Conservation (phyloP, 106 monocot genomes). For the Alisma plantagoaquatica region DNA sequence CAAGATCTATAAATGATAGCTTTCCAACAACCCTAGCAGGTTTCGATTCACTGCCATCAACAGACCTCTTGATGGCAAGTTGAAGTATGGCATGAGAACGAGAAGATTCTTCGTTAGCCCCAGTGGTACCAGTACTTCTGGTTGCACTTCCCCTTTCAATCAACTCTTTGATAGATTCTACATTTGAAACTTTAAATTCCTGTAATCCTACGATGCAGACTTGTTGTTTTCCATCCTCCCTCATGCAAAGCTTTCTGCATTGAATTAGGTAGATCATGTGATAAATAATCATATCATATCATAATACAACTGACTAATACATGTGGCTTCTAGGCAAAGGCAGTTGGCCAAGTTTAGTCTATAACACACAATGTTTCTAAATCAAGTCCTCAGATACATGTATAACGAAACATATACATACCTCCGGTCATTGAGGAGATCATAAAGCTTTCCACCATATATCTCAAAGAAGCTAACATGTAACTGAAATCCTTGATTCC, state of each 20-base stretch:
- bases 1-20: slow-evolving; percentile 93
- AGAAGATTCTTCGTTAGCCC: slow-evolving; percentile 99
- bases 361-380: no score
- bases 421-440: slow-evolving; percentile 91
- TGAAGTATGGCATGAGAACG: slow-evolving; percentile 98
- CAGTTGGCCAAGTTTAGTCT: no score
- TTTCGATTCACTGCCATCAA: slow-evolving; percentile 65
- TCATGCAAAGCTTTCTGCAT: slow-evolving; percentile 95
- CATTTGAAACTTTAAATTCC: slow-evolving; percentile 66
- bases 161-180: slow-evolving; percentile 72
- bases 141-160: slow-evolving; percentile 96
- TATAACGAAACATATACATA: slow-evolving; percentile 10
- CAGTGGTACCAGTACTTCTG: slow-evolving; percentile 91
- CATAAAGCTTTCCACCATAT: slow-evolving; percentile 95
- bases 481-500: slow-evolving; percentile 83
- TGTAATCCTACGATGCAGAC: slow-evolving; percentile 96
- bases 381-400: no score
- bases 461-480: slow-evolving; percentile 99
- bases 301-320: no score
- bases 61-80: slow-evolving; percentile 79
- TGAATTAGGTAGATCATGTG: no score
- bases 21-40: slow-evolving; percentile 71
- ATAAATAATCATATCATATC: no score
- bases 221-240: slow-evolving; percentile 98
- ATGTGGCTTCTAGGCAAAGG: no score